Evolutionary conservation across 352 stramenopile genomes (phyloP), one percentile per base, ranked within the genome.

Genomic region (Blastocystis sp.): DNA sequence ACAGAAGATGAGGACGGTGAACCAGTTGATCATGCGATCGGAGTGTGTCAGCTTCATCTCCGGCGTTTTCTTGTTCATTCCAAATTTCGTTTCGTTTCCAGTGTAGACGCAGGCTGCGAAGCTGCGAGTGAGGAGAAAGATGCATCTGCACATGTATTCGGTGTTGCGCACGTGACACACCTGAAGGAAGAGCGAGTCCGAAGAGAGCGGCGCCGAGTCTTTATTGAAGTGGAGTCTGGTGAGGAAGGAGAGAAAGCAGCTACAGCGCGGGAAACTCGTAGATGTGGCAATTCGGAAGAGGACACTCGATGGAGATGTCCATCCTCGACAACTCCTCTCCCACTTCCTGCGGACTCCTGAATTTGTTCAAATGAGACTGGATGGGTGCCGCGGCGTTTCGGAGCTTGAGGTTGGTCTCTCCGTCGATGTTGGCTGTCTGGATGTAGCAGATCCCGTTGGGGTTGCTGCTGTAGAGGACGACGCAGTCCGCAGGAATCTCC

Each of bases 381-480:
- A 90, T 93, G 9, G 90, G 88, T 0, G 90, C 88, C 34, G 93
- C 90, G 1, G 91, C 90, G 46, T 94, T 88, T 0, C 92, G 90
- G 16, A 93, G 84, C 87, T 96, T 96, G n/a, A 96, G 88, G 76
- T 96, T 96, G 2, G 92, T 96, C 86, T 96, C 93, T 1, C 93
- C 93, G 86, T 96, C 93, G 0, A 96, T 88, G 63, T 89, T 93
- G 63, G 94, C 94, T 72, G 93, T 96, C 29, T 85, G 75, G 51
- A 85, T 91, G 61, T 92, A 89, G 84, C 94, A 94, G 14, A 65
- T 79, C 34, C 61, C 79, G 29, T 88, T 76, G 42, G 78, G 76
- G 42, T 87, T 85, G 32, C 69, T 76, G 44, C 65, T 87, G 18
- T 87, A 86, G 54, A 89, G 32, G 14, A 84, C 87, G 11, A 87